phyloP scores from a whole-genome alignment of 257 asterid genomes.

The Salvia miltiorrhiza region DNA sequence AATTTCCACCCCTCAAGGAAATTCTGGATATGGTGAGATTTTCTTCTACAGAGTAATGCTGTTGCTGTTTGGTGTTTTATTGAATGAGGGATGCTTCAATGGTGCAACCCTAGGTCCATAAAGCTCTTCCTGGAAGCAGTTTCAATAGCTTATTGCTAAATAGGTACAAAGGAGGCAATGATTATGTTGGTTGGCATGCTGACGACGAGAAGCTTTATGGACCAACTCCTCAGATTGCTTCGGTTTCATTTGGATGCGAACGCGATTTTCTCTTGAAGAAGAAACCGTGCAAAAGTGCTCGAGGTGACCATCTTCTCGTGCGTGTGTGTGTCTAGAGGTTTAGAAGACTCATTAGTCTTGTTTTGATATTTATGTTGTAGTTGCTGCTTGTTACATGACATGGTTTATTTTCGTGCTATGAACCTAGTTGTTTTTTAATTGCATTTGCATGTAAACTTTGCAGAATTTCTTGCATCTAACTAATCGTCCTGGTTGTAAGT shows the following conservation, averaged over 20 bases:
- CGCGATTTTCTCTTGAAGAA: constrained; percentile 85
- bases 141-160: constrained; percentile 85
- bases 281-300: constrained; percentile 45
- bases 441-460: background rate
- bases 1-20: constrained; percentile 75
- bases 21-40: constrained; percentile 60
- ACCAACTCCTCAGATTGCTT: constrained; percentile 84
- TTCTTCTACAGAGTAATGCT: background rate
- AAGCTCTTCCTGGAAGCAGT: constrained; percentile 72
- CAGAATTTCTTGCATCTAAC: background rate
- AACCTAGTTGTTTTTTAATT: background rate
- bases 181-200: constrained; percentile 98
- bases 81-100: constrained; percentile 13
- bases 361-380: background rate
- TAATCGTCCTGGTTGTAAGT: background rate
- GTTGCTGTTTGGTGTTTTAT: constrained; percentile 9
- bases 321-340: background rate
- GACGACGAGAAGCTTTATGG: constrained; percentile 95
- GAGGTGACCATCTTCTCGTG: constrained; percentile 26
- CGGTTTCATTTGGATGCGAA: constrained; percentile 86
- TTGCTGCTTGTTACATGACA: background rate
- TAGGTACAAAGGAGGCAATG: constrained; percentile 83
- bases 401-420: background rate
- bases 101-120: constrained; percentile 56
- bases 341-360: background rate